Conservation (phyloP, 2,329 filamentous ascomycete genomes). For the Aspergillus sp. region DNA sequence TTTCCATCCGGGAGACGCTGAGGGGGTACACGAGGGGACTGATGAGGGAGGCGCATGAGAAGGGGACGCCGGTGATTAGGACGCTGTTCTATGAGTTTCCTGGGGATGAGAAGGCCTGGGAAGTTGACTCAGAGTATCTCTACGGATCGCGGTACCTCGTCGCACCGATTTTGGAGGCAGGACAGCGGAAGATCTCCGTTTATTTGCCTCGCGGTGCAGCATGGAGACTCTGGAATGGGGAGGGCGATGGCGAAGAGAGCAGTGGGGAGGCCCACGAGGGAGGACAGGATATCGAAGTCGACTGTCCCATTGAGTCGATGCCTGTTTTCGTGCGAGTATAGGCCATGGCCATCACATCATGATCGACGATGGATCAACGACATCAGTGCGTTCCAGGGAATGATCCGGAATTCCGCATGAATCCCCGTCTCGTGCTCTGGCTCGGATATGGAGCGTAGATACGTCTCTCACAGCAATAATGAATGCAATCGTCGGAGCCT, state of each 20-base stretch:
- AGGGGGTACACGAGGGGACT: conserved; percentile 58
- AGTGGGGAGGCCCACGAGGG: conserved; percentile 35
- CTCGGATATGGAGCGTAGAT: too few species aligned
- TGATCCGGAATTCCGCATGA: too few species aligned
- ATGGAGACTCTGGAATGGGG: conserved; percentile 45
- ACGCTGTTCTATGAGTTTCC: conserved; percentile 66
- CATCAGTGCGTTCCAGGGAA: too few species aligned
- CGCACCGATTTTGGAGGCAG: conserved; percentile 55
- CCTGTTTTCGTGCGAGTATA: conserved; percentile 44
- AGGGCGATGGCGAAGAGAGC: conserved; percentile 16
- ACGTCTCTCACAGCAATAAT: too few species aligned
- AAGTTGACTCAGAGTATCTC: conserved; percentile 63
- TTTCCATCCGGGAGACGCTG: conserved; percentile 58
- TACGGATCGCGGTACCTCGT: conserved; percentile 61
- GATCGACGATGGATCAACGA: background rate
- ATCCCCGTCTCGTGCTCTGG: too few species aligned
- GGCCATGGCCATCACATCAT: background rate
- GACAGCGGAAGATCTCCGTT: conserved; percentile 44
- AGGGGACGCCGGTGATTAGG: conserved; percentile 62
- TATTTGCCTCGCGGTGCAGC: conserved; percentile 54
- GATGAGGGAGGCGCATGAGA: conserved; percentile 61
- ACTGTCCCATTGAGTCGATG: conserved; percentile 48
- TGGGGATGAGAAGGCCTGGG: conserved; percentile 54
- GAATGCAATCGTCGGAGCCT: too few species aligned
- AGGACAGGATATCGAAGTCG: conserved; percentile 41